Percentiles rank a stretch among this genome's conserved stretches.
phyloP scores from a whole-genome alignment of 495 filamentous ascomycete species.

The Daldinia concentrica region DNA sequence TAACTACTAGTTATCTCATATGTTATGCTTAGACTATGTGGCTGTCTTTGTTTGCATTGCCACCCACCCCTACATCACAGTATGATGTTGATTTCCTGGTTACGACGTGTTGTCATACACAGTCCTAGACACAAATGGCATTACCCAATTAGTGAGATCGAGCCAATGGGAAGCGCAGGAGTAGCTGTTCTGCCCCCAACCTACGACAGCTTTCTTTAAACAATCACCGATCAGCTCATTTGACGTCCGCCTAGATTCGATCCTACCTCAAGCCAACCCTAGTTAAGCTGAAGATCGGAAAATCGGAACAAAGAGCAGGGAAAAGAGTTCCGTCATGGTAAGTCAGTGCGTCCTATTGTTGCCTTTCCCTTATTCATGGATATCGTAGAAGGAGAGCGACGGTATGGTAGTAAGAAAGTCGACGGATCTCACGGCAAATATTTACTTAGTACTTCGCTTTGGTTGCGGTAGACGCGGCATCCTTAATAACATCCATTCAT shows the following conservation, averaged over 20 bases:
- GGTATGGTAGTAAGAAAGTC: constrained; percentile 5
- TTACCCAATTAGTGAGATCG: constrained; percentile 30
- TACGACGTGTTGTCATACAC: neutral
- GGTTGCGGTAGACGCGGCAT: constrained; percentile 30
- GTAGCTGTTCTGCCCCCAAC: constrained; percentile 7
- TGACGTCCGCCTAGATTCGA: constrained; percentile 22
- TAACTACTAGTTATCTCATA: no score
- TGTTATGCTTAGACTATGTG: no score
- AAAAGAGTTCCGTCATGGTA: neutral
- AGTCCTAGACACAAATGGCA: constrained; percentile 9
- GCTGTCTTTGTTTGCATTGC: neutral
- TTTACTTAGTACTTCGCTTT: neutral
- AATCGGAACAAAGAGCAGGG: constrained; percentile 3
- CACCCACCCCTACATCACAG: neutral
- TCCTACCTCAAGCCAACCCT: constrained; percentile 11
- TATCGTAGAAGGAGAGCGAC: constrained; percentile 2
- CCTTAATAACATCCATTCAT: neutral
- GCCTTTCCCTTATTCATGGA: neutral
- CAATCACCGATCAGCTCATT: constrained; percentile 35
- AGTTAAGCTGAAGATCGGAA: constrained; percentile 18
- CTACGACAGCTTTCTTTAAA: constrained; percentile 17
- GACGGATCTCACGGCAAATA: constrained; percentile 26
- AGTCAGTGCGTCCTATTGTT: constrained; percentile 1
- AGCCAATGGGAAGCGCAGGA: constrained; percentile 33
- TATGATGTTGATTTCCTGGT: neutral